Conservation (phyloP, 1,139 yeast species). For the Geotrichum aggregatum region DNA sequence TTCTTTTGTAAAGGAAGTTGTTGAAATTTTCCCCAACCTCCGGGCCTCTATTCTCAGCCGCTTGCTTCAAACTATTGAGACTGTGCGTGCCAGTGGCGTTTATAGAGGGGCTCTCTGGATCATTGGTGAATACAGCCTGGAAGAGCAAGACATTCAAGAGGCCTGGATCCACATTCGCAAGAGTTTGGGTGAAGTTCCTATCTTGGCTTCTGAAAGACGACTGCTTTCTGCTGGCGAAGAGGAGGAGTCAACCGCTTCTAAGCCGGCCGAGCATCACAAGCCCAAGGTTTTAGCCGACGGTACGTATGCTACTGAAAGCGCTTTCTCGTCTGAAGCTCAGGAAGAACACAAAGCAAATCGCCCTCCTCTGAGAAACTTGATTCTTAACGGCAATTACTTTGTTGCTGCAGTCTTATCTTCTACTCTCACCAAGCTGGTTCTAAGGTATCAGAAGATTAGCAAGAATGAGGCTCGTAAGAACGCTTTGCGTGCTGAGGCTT, state of each 20-base stretch:
- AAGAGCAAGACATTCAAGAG: slow-evolving; percentile 67
- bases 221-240: slow-evolving; percentile 39
- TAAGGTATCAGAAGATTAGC: slow-evolving; percentile 65
- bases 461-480: slow-evolving; percentile 54
- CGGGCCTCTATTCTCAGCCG: slow-evolving; percentile 63
- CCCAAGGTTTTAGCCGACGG: slow-evolving; percentile 96
- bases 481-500: slow-evolving; percentile 91
- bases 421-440: slow-evolving; percentile 80
- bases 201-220: slow-evolving; percentile 67
- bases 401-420: slow-evolving; percentile 85
- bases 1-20: slow-evolving; percentile 85
- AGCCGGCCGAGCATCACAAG: slow-evolving; percentile 45
- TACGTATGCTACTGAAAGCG: slow-evolving; percentile 95
- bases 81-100: slow-evolving; percentile 81
- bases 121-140: slow-evolving; percentile 82
- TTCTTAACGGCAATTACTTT: slow-evolving; percentile 85
- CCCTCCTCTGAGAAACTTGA: slow-evolving; percentile 77
- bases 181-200: slow-evolving; percentile 88
- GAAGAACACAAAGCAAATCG: slow-evolving; percentile 39
- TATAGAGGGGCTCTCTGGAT: slow-evolving; percentile 95
- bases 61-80: slow-evolving; percentile 59
- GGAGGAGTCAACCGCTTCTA: slow-evolving; percentile 34
- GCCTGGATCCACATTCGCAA: slow-evolving; percentile 86
- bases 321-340: slow-evolving; percentile 49
- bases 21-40: slow-evolving; percentile 83